These are phyloP conservation scores for Acanthamoeba triangularis DNA, from an alignment of 208 protist genomes.

Conservation along the genomic window DNA sequence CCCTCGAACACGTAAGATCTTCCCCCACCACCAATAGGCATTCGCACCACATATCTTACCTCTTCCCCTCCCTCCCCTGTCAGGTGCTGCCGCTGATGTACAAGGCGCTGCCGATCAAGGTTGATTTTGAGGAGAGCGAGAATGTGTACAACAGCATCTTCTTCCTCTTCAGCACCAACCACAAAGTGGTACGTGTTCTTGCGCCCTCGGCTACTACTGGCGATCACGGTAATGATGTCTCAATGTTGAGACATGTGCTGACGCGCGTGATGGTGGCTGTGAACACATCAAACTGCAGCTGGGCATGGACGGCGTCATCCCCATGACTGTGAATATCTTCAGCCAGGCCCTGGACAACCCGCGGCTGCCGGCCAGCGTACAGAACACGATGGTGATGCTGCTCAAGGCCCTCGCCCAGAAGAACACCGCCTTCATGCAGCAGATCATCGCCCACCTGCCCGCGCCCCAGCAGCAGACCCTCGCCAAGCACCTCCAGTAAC, in stretches of 20 bases:
- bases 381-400: conserved; percentile 64
- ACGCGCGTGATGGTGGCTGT: background rate
- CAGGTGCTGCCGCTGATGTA: conserved; percentile 53
- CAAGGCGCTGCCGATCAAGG: conserved; percentile 43
- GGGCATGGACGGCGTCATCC: conserved; percentile 43
- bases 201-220: background rate
- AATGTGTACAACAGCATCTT: conserved; percentile 74
- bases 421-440: conserved; percentile 52
- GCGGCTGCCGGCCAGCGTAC: background rate
- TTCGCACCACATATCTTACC: background rate
- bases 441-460: conserved; percentile 43
- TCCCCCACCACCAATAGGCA: background rate
- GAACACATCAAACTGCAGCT: background rate
- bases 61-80: background rate
- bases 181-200: conserved; percentile 29
- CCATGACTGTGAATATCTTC: conserved; percentile 66
- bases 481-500: conserved; percentile 57
- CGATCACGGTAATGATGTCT: too few species aligned
- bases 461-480: conserved; percentile 72
- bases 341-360: conserved; percentile 44
- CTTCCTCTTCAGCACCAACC: conserved; percentile 72
- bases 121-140: conserved; percentile 68
- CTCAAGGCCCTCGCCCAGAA: conserved; percentile 63
- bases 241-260: background rate
- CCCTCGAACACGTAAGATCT: background rate